Conservation (phyloP, 345 rosid species). For the Chamaenerion angustifolium region DNA sequence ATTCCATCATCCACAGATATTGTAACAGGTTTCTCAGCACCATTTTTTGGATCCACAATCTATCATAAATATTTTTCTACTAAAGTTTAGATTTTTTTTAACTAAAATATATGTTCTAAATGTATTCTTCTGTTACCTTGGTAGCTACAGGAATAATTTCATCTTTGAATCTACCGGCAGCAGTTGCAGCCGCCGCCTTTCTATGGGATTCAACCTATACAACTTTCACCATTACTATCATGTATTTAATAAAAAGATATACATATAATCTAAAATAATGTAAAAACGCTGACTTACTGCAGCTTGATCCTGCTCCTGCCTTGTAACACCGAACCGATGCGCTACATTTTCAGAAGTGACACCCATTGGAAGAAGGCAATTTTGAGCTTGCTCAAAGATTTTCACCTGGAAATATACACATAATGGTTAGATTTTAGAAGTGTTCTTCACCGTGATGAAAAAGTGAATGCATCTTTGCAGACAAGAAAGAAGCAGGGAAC, state of each 20-base stretch:
- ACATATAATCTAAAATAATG: slow-evolving; percentile 1
- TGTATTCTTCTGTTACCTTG: slow-evolving; percentile 33
- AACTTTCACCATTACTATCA: slow-evolving; percentile 2
- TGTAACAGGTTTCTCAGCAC: slow-evolving; percentile 54
- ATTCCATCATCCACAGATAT: slow-evolving; percentile 88
- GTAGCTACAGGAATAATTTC: slow-evolving; percentile 81
- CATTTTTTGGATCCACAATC: slow-evolving; percentile 85
- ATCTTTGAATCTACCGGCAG: slow-evolving; percentile 73
- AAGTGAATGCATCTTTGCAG: not conserved
- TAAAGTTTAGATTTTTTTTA: not conserved
- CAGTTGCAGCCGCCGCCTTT: slow-evolving; percentile 91
- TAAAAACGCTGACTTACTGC: slow-evolving; percentile 41
- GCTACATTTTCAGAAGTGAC: slow-evolving; percentile 94
- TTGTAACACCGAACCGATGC: slow-evolving; percentile 63
- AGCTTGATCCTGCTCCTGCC: slow-evolving; percentile 96
- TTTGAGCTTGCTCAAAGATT: slow-evolving; percentile 58
- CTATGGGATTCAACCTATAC: slow-evolving; percentile 79
- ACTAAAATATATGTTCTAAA: not conserved
- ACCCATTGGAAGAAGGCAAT: slow-evolving; percentile 96
- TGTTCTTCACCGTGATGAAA: not conserved
- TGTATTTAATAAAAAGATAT: no score
- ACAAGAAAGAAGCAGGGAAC: slow-evolving; percentile 1
- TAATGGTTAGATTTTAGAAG: not conserved
- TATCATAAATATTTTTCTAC: slow-evolving; percentile 14
- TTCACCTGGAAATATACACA: slow-evolving; percentile 32